Conservation (phyloP, 306 rosid genomes). For the Cicer yamashitae region DNA sequence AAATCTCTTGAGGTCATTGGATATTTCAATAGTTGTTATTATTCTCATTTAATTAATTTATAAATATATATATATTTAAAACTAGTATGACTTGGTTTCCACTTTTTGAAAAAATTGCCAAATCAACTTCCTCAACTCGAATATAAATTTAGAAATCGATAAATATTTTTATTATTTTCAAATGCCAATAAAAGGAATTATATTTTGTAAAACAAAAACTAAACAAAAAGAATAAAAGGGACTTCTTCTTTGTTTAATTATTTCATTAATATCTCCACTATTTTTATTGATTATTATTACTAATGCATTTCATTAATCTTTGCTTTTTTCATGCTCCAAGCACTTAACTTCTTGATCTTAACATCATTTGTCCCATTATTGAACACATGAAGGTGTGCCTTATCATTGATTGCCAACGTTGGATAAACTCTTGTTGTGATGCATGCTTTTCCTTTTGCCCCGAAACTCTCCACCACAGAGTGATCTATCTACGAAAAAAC, state of each 20-base stretch:
- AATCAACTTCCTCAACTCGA: neutral
- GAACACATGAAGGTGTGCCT: slow-evolving; percentile 57
- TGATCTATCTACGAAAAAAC: slow-evolving; percentile 60
- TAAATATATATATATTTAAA: no score
- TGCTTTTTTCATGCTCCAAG: slow-evolving; percentile 51
- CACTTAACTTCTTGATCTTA: slow-evolving; percentile 40
- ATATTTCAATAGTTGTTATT: no score
- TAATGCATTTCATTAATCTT: slow-evolving; percentile 22
- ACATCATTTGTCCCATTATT: slow-evolving; percentile 58
- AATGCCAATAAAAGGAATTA: neutral
- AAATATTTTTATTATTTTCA: neutral
- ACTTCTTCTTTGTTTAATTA: slow-evolving; percentile 18
- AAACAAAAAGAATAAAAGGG: slow-evolving; percentile 3
- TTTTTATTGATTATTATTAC: neutral
- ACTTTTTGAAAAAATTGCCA: no score
- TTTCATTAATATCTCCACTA: neutral
- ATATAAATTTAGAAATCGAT: neutral
- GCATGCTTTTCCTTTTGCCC: slow-evolving; percentile 61
- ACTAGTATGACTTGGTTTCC: no score
- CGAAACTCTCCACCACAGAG: slow-evolving; percentile 70
- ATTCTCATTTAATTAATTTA: no score
- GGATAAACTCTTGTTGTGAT: slow-evolving; percentile 73
- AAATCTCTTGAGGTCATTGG: no score
- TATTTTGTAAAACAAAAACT: neutral
- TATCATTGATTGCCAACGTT: slow-evolving; percentile 55